These are phyloP conservation scores for Phytophthora uliginosa DNA, from an alignment of 352 stramenopile genomes.

Conservation along the genomic window DNA sequence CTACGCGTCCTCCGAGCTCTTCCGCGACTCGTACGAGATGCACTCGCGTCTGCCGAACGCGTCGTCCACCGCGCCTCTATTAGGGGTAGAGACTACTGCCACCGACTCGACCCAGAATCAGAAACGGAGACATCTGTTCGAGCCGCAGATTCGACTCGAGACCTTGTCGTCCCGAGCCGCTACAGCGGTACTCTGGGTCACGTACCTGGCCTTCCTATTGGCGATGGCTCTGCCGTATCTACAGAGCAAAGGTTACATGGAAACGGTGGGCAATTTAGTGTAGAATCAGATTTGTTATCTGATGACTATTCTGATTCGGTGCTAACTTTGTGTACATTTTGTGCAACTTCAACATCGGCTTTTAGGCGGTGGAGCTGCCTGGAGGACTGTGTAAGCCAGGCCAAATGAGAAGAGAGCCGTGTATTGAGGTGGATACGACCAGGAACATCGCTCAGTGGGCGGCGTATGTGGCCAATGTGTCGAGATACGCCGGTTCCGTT, in stretches of 20 bases:
- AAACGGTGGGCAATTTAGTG: slow-evolving; percentile 46
- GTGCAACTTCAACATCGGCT: slow-evolving; percentile 15
- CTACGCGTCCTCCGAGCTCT: slow-evolving; percentile 87
- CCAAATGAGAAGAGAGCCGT: slow-evolving; percentile 44
- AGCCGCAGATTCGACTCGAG: slow-evolving; percentile 82
- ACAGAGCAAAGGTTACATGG: slow-evolving; percentile 78
- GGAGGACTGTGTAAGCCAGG: slow-evolving; percentile 57
- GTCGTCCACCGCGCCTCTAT: slow-evolving; percentile 41
- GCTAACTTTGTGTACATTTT: slow-evolving; percentile 4
- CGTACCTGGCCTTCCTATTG: slow-evolving; percentile 81
- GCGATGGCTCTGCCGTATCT: slow-evolving; percentile 80
- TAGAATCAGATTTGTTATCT: slow-evolving; percentile 15
- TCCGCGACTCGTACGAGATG: slow-evolving; percentile 86
- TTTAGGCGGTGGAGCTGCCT: slow-evolving; percentile 60
- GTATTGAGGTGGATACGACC: slow-evolving; percentile 72
- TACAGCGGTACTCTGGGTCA: slow-evolving; percentile 78
- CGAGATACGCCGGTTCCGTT: slow-evolving; percentile 69
- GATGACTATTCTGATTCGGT: slow-evolving; percentile 17
- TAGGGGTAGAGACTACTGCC: slow-evolving; percentile 19
- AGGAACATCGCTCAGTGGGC: slow-evolving; percentile 66
- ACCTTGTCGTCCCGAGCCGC: slow-evolving; percentile 82
- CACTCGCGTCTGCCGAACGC: slow-evolving; percentile 55
- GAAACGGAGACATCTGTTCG: slow-evolving; percentile 37
- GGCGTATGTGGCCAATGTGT: slow-evolving; percentile 80
- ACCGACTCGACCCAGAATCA: slow-evolving; percentile 29